Conservation (phyloP, 2,329 filamentous ascomycete species). For the Nectriaceae sp. region DNA sequence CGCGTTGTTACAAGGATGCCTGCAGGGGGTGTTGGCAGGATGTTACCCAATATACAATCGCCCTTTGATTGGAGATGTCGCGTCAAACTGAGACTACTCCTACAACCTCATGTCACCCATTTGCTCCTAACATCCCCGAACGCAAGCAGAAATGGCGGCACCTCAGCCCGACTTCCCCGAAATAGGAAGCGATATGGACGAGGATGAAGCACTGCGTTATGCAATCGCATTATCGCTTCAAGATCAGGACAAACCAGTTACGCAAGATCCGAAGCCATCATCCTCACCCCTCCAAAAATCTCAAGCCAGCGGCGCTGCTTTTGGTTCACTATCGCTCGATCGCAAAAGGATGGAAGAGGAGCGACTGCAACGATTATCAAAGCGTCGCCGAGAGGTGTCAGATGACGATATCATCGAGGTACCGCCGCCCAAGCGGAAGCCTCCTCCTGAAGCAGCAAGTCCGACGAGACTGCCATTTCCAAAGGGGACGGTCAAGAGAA, state of each 20-base stretch:
- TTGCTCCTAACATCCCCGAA: too few species aligned
- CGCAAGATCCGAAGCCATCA: slow-evolving; percentile 18
- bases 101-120: too few species aligned
- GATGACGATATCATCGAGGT: slow-evolving; percentile 31
- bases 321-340: slow-evolving; percentile 60
- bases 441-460: slow-evolving; percentile 4
- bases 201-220: slow-evolving; percentile 60
- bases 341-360: slow-evolving; percentile 85
- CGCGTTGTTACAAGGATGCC: too few species aligned
- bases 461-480: slow-evolving; percentile 42
- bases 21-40: too few species aligned
- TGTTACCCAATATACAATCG: too few species aligned
- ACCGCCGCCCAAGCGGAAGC: slow-evolving; percentile 29
- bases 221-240: slow-evolving; percentile 62
- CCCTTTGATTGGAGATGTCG: too few species aligned
- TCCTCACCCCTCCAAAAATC: slow-evolving; percentile 19
- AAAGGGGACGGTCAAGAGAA: slow-evolving; percentile 75
- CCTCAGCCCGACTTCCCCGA: slow-evolving; percentile 22
- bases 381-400: slow-evolving; percentile 42
- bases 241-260: slow-evolving; percentile 21
- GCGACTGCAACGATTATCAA: slow-evolving; percentile 69
- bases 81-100: too few species aligned
- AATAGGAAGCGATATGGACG: slow-evolving; percentile 42
- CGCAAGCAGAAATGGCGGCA: too few species aligned
- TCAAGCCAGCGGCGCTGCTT: slow-evolving; percentile 18